Evolutionary conservation across 257 asterid genomes (phyloP).

Genomic region (Galeopsis tetrahit): DNA sequence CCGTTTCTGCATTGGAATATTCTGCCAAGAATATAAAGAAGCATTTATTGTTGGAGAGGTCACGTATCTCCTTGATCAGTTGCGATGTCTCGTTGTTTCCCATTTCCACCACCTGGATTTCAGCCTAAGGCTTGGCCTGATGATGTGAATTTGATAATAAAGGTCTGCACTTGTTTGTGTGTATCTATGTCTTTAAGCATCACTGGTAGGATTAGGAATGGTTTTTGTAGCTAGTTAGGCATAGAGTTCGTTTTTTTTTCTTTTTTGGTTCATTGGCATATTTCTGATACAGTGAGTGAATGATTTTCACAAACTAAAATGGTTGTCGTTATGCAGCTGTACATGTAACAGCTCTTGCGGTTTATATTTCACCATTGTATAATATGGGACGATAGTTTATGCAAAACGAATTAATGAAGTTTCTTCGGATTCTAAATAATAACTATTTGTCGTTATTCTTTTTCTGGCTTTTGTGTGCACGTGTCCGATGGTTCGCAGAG

Average conservation of each 20-base stretch:
- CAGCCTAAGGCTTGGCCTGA: conserved; percentile 42
- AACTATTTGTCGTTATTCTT: not conserved
- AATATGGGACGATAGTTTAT: not conserved
- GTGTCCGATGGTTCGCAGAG: not conserved
- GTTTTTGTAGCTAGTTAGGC: not conserved
- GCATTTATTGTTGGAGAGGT: conserved; percentile 41
- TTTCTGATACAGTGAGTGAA: not conserved
- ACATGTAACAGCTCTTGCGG: not conserved
- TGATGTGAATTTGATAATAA: conserved; percentile 37
- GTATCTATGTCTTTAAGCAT: not conserved
- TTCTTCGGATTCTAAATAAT: not conserved
- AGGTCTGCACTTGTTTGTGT: conserved; percentile 42
- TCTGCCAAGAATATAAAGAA: conserved; percentile 48
- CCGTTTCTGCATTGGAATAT: conserved; percentile 52
- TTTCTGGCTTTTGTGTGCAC: not conserved
- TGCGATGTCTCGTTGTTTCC: conserved; percentile 64
- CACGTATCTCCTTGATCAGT: conserved; percentile 33
- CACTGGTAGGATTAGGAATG: not conserved
- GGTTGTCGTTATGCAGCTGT: not conserved
- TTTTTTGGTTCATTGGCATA: not conserved
- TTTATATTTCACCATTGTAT: not conserved
- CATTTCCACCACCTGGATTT: conserved; percentile 63
- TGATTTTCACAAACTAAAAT: not conserved
- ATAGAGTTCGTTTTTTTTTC: not conserved
- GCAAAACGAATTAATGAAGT: not conserved